Evolutionary conservation across 768 basidiomycete genomes (phyloP).

Genomic region (Kondoa malvinella): DNA sequence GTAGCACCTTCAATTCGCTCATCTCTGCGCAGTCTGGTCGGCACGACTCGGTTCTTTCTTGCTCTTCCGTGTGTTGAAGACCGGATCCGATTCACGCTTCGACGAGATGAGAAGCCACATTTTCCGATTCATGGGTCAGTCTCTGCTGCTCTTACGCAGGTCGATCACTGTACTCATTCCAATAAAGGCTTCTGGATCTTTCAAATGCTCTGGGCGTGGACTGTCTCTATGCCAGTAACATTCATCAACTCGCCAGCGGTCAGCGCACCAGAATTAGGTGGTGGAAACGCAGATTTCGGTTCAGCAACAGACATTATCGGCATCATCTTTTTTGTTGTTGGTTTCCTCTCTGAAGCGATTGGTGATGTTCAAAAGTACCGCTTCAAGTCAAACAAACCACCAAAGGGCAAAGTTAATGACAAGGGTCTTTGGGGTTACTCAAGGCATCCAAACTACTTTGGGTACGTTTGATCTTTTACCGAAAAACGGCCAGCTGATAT

Average conservation of each 20-base stretch:
- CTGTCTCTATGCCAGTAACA: slow-evolving; percentile 46
- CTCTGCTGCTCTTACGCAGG: neutral
- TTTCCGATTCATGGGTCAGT: too few species aligned
- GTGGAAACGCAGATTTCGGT: slow-evolving; percentile 45
- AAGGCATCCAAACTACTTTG: slow-evolving; percentile 55
- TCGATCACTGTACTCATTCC: slow-evolving; percentile 43
- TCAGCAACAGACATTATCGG: slow-evolving; percentile 49
- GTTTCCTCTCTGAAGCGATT: slow-evolving; percentile 43
- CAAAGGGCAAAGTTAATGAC: slow-evolving; percentile 40
- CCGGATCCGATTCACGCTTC: slow-evolving; percentile 49
- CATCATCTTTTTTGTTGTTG: slow-evolving; percentile 45
- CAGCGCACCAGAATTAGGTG: slow-evolving; percentile 37
- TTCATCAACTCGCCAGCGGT: slow-evolving; percentile 54
- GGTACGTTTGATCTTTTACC: too few species aligned
- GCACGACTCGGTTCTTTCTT: slow-evolving; percentile 49
- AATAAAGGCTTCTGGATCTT: slow-evolving; percentile 40
- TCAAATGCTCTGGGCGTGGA: slow-evolving; percentile 47
- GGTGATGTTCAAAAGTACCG: slow-evolving; percentile 48
- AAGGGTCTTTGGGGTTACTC: slow-evolving; percentile 43
- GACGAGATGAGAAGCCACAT: slow-evolving; percentile 43
- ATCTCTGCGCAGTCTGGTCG: too few species aligned
- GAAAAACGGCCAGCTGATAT: too few species aligned
- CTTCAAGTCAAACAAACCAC: slow-evolving; percentile 40
- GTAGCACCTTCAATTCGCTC: too few species aligned
- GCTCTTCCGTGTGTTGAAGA: slow-evolving; percentile 52